Percentiles rank a stretch among this genome's conserved stretches.
These are phyloP conservation scores for Botrytis paeoniae DNA, from an alignment of 2,329 filamentous ascomycete genomes.

Conservation along the genomic window DNA sequence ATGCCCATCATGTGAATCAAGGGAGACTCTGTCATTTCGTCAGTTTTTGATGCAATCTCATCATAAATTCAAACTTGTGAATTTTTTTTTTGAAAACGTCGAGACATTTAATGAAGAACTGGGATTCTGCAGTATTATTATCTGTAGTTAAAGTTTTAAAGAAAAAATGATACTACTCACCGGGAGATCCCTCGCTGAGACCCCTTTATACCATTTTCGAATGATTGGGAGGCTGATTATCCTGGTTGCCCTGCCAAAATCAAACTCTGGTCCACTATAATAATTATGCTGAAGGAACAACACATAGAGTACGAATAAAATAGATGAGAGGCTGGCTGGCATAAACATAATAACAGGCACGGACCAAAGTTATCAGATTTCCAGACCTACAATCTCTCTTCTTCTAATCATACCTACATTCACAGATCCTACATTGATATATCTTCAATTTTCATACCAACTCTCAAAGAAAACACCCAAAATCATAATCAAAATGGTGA, in stretches of 20 bases:
- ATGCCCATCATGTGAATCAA: too few relatives aligned
- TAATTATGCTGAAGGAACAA: not conserved
- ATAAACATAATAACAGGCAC: slow-evolving; percentile 9
- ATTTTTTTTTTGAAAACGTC: too few relatives aligned
- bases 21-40: not conserved
- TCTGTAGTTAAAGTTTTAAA: too few relatives aligned
- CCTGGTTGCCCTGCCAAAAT: not conserved
- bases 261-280: not conserved
- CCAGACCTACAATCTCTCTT: not conserved
- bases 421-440: not conserved
- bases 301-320: not conserved
- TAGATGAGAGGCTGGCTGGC: not conserved
- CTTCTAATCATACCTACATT: not conserved
- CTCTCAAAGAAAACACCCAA: not conserved
- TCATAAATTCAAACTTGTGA: too few relatives aligned
- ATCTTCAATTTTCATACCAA: not conserved
- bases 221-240: not conserved
- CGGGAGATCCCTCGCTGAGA: not conserved
- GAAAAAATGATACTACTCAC: not conserved
- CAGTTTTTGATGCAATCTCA: not conserved
- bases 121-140: too few relatives aligned
- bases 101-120: too few relatives aligned
- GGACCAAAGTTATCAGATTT: not conserved
- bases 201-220: not conserved
- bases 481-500: slow-evolving; percentile 4